Percentiles rank a stretch among this genome's conserved stretches.
Conservation (phyloP, 2,329 filamentous ascomycete species). For the Claviceps purpurea region DNA sequence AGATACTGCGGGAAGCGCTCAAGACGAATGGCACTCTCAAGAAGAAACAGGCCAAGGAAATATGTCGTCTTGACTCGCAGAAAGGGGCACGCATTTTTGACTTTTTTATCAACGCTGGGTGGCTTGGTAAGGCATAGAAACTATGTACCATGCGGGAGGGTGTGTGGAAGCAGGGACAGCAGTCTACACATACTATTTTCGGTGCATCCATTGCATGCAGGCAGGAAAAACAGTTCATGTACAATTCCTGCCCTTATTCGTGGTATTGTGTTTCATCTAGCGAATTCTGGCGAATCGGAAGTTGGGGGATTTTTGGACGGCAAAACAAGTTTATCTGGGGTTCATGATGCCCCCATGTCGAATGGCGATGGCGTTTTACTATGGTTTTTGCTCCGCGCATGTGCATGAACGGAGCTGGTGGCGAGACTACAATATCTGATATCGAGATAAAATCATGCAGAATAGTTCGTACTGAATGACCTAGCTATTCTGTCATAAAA, state of each 20-base stretch:
- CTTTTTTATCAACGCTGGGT: constrained; percentile 85
- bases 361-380: not conserved
- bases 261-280: not conserved
- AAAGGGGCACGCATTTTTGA: constrained; percentile 84
- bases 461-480: no score
- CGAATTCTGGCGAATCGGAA: not conserved
- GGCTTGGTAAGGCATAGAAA: constrained; percentile 67
- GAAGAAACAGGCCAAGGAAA: constrained; percentile 84
- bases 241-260: not conserved
- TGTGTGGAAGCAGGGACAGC: not conserved
- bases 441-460: not conserved
- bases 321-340: not conserved
- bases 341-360: not conserved
- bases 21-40: constrained; percentile 80
- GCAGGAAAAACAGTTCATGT: no score
- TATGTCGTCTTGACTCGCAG: constrained; percentile 69
- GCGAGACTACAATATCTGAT: constrained; percentile 2
- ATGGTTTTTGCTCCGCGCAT: not conserved
- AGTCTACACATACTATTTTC: not conserved
- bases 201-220: not conserved
- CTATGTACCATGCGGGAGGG: not conserved
- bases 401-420: not conserved
- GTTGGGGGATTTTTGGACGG: not conserved
- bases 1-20: constrained; percentile 78
- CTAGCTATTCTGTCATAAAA: not conserved